Evolutionary conservation across 2,329 filamentous ascomycete genomes (phyloP).

Genomic region (Xylaria sp.): DNA sequence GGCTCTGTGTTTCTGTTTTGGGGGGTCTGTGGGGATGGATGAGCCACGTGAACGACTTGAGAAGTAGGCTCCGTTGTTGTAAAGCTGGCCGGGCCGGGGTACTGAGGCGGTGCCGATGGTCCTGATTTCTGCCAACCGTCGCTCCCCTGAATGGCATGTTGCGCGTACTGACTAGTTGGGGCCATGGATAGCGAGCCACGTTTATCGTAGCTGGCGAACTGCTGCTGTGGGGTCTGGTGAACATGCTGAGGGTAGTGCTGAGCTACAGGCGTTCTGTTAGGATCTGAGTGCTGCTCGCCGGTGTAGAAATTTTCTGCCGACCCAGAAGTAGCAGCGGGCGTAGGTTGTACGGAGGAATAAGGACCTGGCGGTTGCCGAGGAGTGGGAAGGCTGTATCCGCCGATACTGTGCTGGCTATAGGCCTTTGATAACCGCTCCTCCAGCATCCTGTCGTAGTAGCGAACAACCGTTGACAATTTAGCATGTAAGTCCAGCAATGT

Average conservation of each 20-base stretch:
- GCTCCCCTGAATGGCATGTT: constrained; percentile 50
- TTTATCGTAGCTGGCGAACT: constrained; percentile 49
- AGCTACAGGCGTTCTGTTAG: constrained; percentile 51
- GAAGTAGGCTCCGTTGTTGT: constrained; percentile 38
- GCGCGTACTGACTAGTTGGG: constrained; percentile 47
- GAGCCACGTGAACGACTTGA: constrained; percentile 34
- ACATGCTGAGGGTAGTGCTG: constrained; percentile 56
- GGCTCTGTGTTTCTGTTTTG: constrained; percentile 35
- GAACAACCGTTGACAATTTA: constrained; percentile 92
- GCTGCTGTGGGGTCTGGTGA: constrained; percentile 47
- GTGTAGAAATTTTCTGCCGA: constrained; percentile 83
- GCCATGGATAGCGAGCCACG: constrained; percentile 45
- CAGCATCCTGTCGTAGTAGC: constrained; percentile 97
- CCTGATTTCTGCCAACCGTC: constrained; percentile 54
- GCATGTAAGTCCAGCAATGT: constrained; percentile 91
- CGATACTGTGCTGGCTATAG: constrained; percentile 78
- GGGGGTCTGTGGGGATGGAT: constrained; percentile 35
- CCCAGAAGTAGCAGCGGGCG: constrained; percentile 49
- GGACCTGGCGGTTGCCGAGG: constrained; percentile 58
- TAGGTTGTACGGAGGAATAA: constrained; percentile 71
- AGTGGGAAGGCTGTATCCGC: constrained; percentile 63
- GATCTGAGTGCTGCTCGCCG: constrained; percentile 57
- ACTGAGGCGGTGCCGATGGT: constrained; percentile 44
- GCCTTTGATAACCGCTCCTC: constrained; percentile 93
- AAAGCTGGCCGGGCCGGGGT: constrained; percentile 39